These are phyloP conservation scores for Catharanthus roseus DNA, from an alignment of 257 asterid genomes.

Conservation along the genomic window DNA sequence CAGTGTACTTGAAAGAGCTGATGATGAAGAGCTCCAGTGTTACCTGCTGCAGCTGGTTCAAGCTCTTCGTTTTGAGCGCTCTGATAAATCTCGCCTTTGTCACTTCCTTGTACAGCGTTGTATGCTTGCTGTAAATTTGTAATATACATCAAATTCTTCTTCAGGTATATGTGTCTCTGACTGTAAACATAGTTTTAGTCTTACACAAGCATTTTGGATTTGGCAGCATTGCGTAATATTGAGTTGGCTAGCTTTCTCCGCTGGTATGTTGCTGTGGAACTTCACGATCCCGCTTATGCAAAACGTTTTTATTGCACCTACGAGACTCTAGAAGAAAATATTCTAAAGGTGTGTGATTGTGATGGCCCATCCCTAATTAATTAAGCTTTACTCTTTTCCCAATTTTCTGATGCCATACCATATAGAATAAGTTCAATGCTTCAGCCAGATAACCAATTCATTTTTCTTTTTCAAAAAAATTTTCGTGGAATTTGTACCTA, in stretches of 20 bases:
- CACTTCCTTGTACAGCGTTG: constrained; percentile 95
- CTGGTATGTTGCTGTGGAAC: constrained; percentile 98
- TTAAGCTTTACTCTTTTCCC: constrained; percentile 4
- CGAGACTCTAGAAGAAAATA: constrained; percentile 85
- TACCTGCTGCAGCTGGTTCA: constrained; percentile 98
- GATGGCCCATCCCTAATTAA: constrained; percentile 2
- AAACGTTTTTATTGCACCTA: constrained; percentile 85
- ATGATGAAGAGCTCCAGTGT: constrained; percentile 98
- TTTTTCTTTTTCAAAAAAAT: neutral
- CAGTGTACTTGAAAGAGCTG: constrained; percentile 95
- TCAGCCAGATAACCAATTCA: neutral
- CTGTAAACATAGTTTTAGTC: neutral
- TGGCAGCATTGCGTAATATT: constrained; percentile 78
- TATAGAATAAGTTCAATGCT: neutral
- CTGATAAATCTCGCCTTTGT: constrained; percentile 88
- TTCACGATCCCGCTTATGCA: constrained; percentile 90
- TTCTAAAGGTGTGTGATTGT: constrained; percentile 60
- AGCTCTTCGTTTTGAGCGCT: constrained; percentile 97
- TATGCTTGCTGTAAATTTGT: constrained; percentile 37
- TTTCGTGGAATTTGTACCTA: neutral
- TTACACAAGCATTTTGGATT: constrained; percentile 16
- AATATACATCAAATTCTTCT: constrained; percentile 21
- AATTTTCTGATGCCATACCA: neutral
- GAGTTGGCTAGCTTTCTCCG: constrained; percentile 99
- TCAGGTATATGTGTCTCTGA: neutral